Percentiles rank a stretch among this genome's conserved stretches.
phyloP scores from a whole-genome alignment of 2,329 filamentous ascomycete genomes.

The Cryphonectria nitschkei region DNA sequence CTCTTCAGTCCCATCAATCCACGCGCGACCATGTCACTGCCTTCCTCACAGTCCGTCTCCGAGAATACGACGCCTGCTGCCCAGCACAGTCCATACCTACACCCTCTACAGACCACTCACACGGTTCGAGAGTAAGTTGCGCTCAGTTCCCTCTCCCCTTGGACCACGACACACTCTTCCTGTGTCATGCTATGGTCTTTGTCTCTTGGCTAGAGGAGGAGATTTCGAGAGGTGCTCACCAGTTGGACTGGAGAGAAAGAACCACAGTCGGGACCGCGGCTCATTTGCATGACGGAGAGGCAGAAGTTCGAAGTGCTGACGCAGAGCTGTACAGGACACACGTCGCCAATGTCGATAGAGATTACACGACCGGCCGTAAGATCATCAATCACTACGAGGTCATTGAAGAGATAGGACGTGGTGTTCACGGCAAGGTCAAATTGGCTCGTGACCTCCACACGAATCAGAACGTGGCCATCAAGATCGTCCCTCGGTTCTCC shows the following conservation, averaged over 20 bases:
- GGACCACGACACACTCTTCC: not conserved
- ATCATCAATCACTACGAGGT: conserved; percentile 98
- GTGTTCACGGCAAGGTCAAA: conserved; percentile 97
- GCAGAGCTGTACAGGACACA: conserved; percentile 67
- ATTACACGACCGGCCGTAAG: conserved; percentile 88
- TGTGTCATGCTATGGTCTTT: not conserved
- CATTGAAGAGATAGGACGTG: conserved; percentile 92
- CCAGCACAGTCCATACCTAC: conserved; percentile 64
- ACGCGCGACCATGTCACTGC: conserved; percentile 45
- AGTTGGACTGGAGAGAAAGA: not conserved
- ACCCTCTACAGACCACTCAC: conserved; percentile 69
- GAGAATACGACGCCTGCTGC: conserved; percentile 59
- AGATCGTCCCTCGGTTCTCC: conserved; percentile 95
- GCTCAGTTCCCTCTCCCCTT: not conserved
- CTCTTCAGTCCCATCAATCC: conserved; percentile 59
- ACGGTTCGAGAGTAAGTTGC: conserved; percentile 75
- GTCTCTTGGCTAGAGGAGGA: not conserved
- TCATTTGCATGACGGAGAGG: not conserved
- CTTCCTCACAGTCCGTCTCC: conserved; percentile 49
- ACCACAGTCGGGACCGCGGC: not conserved
- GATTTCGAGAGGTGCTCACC: conserved; percentile 1
- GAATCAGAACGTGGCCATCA: conserved; percentile 87
- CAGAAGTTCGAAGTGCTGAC: conserved; percentile 12
- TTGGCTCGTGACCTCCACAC: conserved; percentile 80
- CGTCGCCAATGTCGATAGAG: conserved; percentile 87